These are phyloP conservation scores for Diaporthe sp. DNA, from an alignment of 2,329 filamentous ascomycete genomes.

Conservation along the genomic window DNA sequence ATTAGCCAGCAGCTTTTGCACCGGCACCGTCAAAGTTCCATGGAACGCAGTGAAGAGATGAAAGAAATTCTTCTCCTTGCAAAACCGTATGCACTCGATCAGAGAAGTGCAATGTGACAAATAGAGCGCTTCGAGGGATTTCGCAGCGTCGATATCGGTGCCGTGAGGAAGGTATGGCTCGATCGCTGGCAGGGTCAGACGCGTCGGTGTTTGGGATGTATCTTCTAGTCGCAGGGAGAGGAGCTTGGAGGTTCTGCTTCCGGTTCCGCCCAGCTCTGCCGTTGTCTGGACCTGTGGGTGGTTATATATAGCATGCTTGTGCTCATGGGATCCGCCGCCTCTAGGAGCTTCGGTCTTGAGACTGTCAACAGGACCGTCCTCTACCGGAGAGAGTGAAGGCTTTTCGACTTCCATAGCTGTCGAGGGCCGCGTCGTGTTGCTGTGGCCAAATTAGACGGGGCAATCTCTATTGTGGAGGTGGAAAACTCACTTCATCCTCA, in stretches of 20 bases:
- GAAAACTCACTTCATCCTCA: conserved; percentile 62
- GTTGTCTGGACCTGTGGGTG: conserved; percentile 68
- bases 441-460: conserved; percentile 47
- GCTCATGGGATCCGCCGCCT: conserved; percentile 48
- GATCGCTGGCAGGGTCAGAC: conserved; percentile 87
- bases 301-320: conserved; percentile 69
- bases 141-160: conserved; percentile 89
- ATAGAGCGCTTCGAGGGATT: conserved; percentile 88
- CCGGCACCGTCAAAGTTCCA: conserved; percentile 95
- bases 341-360: not conserved
- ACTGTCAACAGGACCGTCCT: conserved; percentile 1
- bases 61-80: conserved; percentile 97
- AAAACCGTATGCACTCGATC: conserved; percentile 94
- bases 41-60: conserved; percentile 95
- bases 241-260: conserved; percentile 69
- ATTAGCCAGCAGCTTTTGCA: conserved; percentile 91
- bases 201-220: conserved; percentile 73
- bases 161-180: conserved; percentile 82
- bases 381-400: conserved; percentile 21
- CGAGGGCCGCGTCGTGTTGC: conserved; percentile 44
- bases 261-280: conserved; percentile 70
- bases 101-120: conserved; percentile 95
- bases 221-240: conserved; percentile 74
- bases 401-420: conserved; percentile 36
- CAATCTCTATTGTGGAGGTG: not conserved